A percentile compares a stretch with the other conserved stretches of the same genome.
Evolutionary conservation across 2,329 filamentous ascomycete species (phyloP).

Genomic region (Juglanconis oblonga): DNA sequence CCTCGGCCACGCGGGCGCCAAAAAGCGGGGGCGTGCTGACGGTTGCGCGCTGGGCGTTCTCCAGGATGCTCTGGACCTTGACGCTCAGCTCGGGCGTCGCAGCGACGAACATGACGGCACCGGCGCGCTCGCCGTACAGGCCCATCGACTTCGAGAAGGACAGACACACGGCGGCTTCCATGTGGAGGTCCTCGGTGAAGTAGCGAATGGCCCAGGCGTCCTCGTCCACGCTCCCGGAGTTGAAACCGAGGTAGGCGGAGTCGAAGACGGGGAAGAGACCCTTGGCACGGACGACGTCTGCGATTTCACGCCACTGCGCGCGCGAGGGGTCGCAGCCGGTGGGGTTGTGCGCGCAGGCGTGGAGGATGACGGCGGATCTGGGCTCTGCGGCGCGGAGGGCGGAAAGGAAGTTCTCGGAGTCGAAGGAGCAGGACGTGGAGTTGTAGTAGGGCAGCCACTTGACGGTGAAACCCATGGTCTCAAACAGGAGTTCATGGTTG

Average conservation of each 20-base stretch:
- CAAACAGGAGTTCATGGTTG: slow-evolving; percentile 37
- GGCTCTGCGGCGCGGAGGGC: slow-evolving; percentile 26
- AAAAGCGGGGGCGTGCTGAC: slow-evolving; percentile 35
- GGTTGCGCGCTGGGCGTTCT: slow-evolving; percentile 30
- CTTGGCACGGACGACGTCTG: slow-evolving; percentile 20
- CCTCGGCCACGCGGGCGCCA: slow-evolving; percentile 32
- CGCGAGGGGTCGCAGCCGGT: slow-evolving; percentile 38
- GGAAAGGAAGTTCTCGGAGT: slow-evolving; percentile 30
- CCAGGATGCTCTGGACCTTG: slow-evolving; percentile 28
- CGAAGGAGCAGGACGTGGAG: slow-evolving; percentile 30
- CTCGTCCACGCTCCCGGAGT: slow-evolving; percentile 27
- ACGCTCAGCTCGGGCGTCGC: slow-evolving; percentile 12
- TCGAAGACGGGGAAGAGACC: slow-evolving; percentile 31
- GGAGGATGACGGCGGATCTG: slow-evolving; percentile 32
- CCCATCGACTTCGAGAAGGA: slow-evolving; percentile 63
- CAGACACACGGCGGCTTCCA: slow-evolving; percentile 55
- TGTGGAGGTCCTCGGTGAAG: slow-evolving; percentile 30
- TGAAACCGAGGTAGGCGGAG: slow-evolving; percentile 32
- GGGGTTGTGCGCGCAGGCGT: slow-evolving; percentile 42
- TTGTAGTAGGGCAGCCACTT: slow-evolving; percentile 35
- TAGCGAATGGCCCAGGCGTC: slow-evolving; percentile 30
- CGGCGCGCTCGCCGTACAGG: slow-evolving; percentile 37
- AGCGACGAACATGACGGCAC: slow-evolving; percentile 28
- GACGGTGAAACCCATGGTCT: slow-evolving; percentile 31
- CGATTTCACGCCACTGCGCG: slow-evolving; percentile 31